Evolutionary conservation across 768 basidiomycete species (phyloP).

Genomic region (Boletus pseudopeckii): DNA sequence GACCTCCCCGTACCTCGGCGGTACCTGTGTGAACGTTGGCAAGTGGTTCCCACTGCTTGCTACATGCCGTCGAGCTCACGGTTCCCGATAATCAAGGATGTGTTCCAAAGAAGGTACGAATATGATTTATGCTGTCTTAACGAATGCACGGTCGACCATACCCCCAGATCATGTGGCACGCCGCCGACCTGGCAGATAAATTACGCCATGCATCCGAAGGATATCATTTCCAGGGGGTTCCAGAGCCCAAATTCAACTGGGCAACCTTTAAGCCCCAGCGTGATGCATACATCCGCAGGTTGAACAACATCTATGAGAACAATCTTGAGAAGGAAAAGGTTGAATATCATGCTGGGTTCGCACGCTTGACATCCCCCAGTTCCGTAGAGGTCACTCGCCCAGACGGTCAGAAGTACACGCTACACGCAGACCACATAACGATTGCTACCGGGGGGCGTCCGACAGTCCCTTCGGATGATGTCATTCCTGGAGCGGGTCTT

Average conservation of each 20-base stretch:
- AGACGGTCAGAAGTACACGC: conserved; percentile 66
- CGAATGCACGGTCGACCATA: background rate
- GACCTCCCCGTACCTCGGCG: conserved; percentile 69
- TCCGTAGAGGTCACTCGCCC: conserved; percentile 69
- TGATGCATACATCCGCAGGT: conserved; percentile 87
- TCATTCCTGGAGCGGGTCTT: conserved; percentile 85
- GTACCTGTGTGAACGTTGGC: conserved; percentile 99
- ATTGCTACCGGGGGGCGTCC: conserved; percentile 88
- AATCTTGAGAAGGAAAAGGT: conserved; percentile 88
- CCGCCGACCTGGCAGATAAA: conserved; percentile 85
- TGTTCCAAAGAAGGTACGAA: conserved; percentile 88
- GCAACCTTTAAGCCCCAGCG: conserved; percentile 86
- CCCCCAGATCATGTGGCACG: conserved; percentile 94
- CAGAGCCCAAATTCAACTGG: conserved; percentile 79
- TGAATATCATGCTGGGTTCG: conserved; percentile 80
- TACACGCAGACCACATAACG: conserved; percentile 75
- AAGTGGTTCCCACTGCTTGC: conserved; percentile 28
- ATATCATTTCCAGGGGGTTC: conserved; percentile 65
- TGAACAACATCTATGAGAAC: conserved; percentile 89
- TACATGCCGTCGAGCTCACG: background rate
- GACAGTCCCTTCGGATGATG: conserved; percentile 67
- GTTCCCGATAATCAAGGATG: conserved; percentile 56
- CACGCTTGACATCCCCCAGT: conserved; percentile 63
- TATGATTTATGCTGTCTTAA: background rate
- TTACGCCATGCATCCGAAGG: conserved; percentile 69